These are phyloP conservation scores for Aspergillus campestris DNA, from an alignment of 495 filamentous ascomycete genomes.

Conservation along the genomic window DNA sequence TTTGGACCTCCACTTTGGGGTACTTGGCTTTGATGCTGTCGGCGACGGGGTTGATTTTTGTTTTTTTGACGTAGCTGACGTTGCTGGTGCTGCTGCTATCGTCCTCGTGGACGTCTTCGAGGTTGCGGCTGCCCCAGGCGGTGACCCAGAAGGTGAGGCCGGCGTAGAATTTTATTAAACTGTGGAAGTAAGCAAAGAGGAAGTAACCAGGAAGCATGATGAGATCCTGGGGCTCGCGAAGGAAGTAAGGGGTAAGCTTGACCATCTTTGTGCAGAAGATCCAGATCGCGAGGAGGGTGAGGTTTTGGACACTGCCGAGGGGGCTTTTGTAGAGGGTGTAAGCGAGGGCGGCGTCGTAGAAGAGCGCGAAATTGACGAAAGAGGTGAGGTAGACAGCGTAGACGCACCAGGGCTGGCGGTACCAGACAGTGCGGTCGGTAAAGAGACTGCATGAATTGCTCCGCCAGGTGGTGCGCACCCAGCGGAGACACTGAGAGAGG, in stretches of 20 bases:
- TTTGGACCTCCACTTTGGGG: no score
- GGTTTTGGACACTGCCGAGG: background rate
- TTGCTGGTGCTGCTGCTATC: no score
- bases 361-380: conserved; percentile 50
- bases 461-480: conserved; percentile 58
- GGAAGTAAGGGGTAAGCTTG: conserved; percentile 53
- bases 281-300: conserved; percentile 18
- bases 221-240: conserved; percentile 48
- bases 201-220: conserved; percentile 46
- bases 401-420: conserved; percentile 49
- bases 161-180: conserved; percentile 54
- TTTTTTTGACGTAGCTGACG: no score
- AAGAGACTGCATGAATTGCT: conserved; percentile 51
- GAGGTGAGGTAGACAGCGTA: conserved; percentile 54
- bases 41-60: no score
- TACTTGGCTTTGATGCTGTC: no score
- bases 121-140: conserved; percentile 2
- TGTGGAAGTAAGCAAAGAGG: conserved; percentile 53
- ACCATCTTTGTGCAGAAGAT: conserved; percentile 48
- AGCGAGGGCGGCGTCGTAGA: conserved; percentile 44
- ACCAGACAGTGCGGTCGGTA: conserved; percentile 41
- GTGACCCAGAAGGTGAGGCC: conserved; percentile 40
- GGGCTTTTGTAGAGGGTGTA: conserved; percentile 10
- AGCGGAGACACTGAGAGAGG: conserved; percentile 49
- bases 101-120: background rate